These are phyloP conservation scores for Myriosclerotinia curreyana DNA, from an alignment of 2,329 filamentous ascomycete species.

Conservation along the genomic window DNA sequence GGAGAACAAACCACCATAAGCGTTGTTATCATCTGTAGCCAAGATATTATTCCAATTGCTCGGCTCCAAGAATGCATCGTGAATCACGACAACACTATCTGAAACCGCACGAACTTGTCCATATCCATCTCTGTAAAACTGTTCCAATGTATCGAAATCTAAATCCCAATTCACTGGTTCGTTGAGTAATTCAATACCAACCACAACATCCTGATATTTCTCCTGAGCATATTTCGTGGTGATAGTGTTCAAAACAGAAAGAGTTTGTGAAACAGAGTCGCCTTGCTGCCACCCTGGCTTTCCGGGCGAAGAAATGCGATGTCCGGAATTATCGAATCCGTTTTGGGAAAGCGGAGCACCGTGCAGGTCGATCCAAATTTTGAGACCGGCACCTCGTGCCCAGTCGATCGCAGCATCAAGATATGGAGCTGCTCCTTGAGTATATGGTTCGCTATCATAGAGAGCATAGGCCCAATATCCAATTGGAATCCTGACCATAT, in stretches of 20 bases:
- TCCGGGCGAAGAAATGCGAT: conserved; percentile 41
- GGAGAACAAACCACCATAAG: conserved; percentile 45
- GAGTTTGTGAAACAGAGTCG: conserved; percentile 48
- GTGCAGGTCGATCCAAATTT: conserved; percentile 59
- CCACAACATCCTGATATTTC: conserved; percentile 56
- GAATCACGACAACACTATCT: conserved; percentile 53
- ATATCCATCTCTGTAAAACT: conserved; percentile 52
- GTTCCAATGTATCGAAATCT: conserved; percentile 38
- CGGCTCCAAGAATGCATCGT: conserved; percentile 54
- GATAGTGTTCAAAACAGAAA: conserved; percentile 56
- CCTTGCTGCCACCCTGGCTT: conserved; percentile 46
- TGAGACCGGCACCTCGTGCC: conserved; percentile 50
- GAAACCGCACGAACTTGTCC: conserved; percentile 46
- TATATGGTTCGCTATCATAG: conserved; percentile 48
- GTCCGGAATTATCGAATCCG: conserved; percentile 61
- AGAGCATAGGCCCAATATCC: conserved; percentile 59
- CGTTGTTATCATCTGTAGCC: conserved; percentile 45
- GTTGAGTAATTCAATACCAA: conserved; percentile 56
- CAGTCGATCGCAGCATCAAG: conserved; percentile 56
- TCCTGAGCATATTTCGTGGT: conserved; percentile 54
- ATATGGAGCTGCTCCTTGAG: conserved; percentile 50
- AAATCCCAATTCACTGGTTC: conserved; percentile 45
- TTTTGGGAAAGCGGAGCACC: conserved; percentile 56
- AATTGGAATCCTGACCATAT: conserved; percentile 56
- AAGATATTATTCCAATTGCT: conserved; percentile 61